Evolutionary conservation across 441 rosid genomes (phyloP).

Genomic region (Theobroma grandiflorum): DNA sequence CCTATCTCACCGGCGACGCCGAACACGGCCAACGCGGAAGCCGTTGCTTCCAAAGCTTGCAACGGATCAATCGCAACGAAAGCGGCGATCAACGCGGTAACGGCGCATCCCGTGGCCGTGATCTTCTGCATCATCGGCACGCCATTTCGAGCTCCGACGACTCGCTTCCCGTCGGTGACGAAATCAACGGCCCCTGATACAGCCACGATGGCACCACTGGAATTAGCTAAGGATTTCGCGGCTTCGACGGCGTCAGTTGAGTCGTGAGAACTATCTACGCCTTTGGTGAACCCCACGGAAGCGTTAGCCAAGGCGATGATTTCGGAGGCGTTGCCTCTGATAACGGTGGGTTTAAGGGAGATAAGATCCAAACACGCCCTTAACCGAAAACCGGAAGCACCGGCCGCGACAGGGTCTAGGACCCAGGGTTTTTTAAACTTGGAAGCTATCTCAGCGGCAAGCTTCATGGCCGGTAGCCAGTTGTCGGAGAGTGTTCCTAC

Average conservation of each 20-base stretch:
- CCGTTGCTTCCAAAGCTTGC: conserved; percentile 72
- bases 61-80: conserved; percentile 69
- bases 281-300: conserved; percentile 68
- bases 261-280: conserved; percentile 81
- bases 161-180: conserved; percentile 69
- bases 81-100: conserved; percentile 78
- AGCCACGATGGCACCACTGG: conserved; percentile 73
- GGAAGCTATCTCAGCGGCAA: conserved; percentile 59
- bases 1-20: conserved; percentile 92
- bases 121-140: conserved; percentile 86
- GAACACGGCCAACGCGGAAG: conserved; percentile 77
- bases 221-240: conserved; percentile 74
- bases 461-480: conserved; percentile 84
- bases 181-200: conserved; percentile 88
- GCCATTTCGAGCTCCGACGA: conserved; percentile 73
- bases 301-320: conserved; percentile 74
- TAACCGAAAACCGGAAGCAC: conserved; percentile 71
- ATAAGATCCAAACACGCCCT: conserved; percentile 77
- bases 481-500: conserved; percentile 72
- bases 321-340: conserved; percentile 90
- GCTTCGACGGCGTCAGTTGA: conserved; percentile 84
- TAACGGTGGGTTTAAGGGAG: conserved; percentile 66
- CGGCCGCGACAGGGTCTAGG: conserved; percentile 92
- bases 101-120: conserved; percentile 88
- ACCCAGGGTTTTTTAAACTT: conserved; percentile 75